These are phyloP conservation scores for Brassica incana DNA, from an alignment of 345 rosid genomes.

Conservation along the genomic window DNA sequence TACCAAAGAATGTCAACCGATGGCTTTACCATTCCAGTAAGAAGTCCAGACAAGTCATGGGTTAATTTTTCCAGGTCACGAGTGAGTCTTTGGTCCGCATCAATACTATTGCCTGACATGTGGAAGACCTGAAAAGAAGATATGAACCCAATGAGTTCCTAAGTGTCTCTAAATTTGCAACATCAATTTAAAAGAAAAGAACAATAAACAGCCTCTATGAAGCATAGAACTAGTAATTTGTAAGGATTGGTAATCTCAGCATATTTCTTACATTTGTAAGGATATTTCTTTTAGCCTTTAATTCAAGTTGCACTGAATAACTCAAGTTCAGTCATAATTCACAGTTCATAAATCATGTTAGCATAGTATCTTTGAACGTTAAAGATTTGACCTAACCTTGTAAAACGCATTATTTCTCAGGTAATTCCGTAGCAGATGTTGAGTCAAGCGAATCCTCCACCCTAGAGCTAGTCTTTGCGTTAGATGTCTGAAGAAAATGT, in stretches of 20 bases:
- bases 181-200: conserved; percentile 15
- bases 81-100: conserved; percentile 96
- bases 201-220: conserved; percentile 9
- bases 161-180: background rate
- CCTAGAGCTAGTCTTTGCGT: conserved; percentile 85
- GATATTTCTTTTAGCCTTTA: background rate
- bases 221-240: background rate
- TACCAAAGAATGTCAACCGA: conserved; percentile 92
- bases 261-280: background rate
- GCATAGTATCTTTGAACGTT: background rate
- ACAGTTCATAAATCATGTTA: conserved; percentile 2
- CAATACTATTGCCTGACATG: conserved; percentile 81
- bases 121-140: conserved; percentile 64
- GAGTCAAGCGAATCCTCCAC: conserved; percentile 94
- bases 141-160: conserved; percentile 20
- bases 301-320: background rate
- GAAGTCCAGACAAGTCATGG: conserved; percentile 77
- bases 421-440: conserved; percentile 81
- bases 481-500: conserved; percentile 60
- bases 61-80: conserved; percentile 92
- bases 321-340: conserved; percentile 15
- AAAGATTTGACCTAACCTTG: conserved; percentile 58
- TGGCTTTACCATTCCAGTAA: conserved; percentile 99
- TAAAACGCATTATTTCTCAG: conserved; percentile 92
- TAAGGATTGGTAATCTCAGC: conserved; percentile 1